Evolutionary conservation across 2,329 filamentous ascomycete genomes (phyloP), one percentile per base, ranked within the genome.

Genomic region (Ploettnerulaceae sp.): DNA sequence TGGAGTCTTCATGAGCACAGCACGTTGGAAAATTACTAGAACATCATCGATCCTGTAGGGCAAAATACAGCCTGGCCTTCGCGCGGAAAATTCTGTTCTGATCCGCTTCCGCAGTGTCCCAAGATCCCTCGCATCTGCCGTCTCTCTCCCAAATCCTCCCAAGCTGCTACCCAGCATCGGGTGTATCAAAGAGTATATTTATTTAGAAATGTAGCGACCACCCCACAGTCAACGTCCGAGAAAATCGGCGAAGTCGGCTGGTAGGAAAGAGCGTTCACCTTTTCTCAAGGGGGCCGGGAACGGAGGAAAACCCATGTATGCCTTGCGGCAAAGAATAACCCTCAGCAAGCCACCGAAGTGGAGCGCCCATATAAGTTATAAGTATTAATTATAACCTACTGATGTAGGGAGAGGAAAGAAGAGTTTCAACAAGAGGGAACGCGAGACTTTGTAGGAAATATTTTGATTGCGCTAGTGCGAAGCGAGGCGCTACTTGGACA

Each of bases 201-300:
- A 38, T 24, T 47, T n/a, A 50, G 32, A 32, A 48, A 44, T 68
- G 64, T 69, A 67, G 65, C 59, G 62, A 65, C 61, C 60, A 65
- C 66, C 67, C 68, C 67, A 70, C 68, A 70, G 66, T 67, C 63
- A 61, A 67, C 61, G 49, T 62, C 66, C 66, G 61, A 53, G 52
- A 47, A 56, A 56, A 59, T 52, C 55, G 61, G 54, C 61, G 59
- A 59, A 54, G 60, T 58, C 61, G 58, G 63, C 65, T 69, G 67
- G 59, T 67, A 66, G 65, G 66, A 67, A 68, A 69, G 65, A 67
- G 63, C 60, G 60, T 61, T 65, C 58, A 58, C 62, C 57, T 59
- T 68, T 59, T 46, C 44, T 69, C 66, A 54, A 66, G 57, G 61
- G 60, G 58, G 63, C 66, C 67, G 67, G 67, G 67, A 70, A 69